Base-by-base conservation (phyloP, 2,329 filamentous ascomycete genomes). In the Colletotrichum sidae region DNA sequence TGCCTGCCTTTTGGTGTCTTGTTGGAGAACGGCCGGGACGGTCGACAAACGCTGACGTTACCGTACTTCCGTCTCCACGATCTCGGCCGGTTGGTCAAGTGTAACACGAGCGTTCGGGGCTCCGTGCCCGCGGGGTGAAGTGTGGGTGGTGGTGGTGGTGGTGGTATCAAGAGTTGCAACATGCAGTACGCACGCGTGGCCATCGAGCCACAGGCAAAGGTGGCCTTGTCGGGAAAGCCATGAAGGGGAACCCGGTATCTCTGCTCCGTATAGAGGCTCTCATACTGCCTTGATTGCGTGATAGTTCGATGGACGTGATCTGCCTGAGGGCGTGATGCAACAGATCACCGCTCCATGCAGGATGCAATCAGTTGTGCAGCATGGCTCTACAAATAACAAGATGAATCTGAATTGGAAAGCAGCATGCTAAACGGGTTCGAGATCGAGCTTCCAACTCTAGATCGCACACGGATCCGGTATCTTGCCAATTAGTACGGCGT, bases 61-160 rank as follows among this genome's bases (percentile, higher is more conserved):
- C 58, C 46, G 52, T 62, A 5, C 25, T 55, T 51, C 57, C 35
- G 62, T 56, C 57, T 62, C 58, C 62, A 58, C 58, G 58, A 56
- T 62, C 62, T 62, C 62, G 58, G 62, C 62, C 62, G 62, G 58
- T 51, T 57, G 55, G 15, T 50, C 39, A 44, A 50, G 37, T 61
- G 38, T 42, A 60, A 61, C 61, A 51, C 25, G 17, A 65, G 51
- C n/a, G 45, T 39, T 55, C n/a, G 39, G 57, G 56, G 45, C 61
- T 60, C 44, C 37, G 55, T 59, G 39, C 35, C 54, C 49, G 61
- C 56, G 56, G 55, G 49, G 50, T 55, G 42, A 33, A 15, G 47
- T 46, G 55, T 42, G 47, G 60, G 42, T 42, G 53, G 34, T 45
- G 41, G 55, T 64, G 55, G 41, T 38, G 44, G 35, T 46, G 44